Conservation (phyloP, 495 filamentous ascomycete genomes). For the Penicillium waksmanii region DNA sequence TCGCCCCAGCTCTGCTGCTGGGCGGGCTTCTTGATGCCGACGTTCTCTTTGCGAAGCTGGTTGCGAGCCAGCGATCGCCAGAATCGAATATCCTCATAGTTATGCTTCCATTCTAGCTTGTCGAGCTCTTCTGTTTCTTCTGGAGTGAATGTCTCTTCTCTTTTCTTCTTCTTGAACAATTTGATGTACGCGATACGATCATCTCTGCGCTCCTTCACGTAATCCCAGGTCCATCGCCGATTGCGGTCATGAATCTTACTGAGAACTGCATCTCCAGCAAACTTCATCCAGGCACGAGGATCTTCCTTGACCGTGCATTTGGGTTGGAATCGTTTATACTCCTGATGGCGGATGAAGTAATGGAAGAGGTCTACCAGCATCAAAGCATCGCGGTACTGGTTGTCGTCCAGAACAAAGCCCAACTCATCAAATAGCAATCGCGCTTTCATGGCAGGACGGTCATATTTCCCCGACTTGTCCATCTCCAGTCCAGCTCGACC, state of each 20-base stretch:
- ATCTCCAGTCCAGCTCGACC: constrained; percentile 90
- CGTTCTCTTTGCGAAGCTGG: constrained; percentile 91
- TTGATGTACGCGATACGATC: constrained; percentile 87
- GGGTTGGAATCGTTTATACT: constrained; percentile 92
- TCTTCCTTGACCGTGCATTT: constrained; percentile 86
- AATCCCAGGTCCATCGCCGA: constrained; percentile 88
- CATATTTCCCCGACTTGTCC: constrained; percentile 82
- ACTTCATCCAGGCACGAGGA: constrained; percentile 86
- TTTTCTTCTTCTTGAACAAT: constrained; percentile 90
- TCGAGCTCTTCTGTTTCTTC: constrained; percentile 73
- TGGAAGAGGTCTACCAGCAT: constrained; percentile 99
- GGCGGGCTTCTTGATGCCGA: constrained; percentile 70
- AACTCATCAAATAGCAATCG: constrained; percentile 92
- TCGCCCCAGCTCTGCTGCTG: constrained; percentile 77
- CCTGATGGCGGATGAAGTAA: constrained; percentile 96
- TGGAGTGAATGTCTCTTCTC: constrained; percentile 69
- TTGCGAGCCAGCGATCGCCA: constrained; percentile 94
- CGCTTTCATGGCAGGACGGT: constrained; percentile 87
- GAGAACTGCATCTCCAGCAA: constrained; percentile 85
- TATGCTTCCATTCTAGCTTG: constrained; percentile 81
- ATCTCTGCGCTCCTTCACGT: constrained; percentile 88
- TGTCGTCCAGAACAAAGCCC: constrained; percentile 90
- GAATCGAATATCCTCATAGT: constrained; percentile 95
- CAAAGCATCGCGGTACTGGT: constrained; percentile 93
- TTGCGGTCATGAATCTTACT: constrained; percentile 94